These are phyloP conservation scores for Schoenoplectus triqueter DNA, from an alignment of 202 grass and related monocot genomes.

Conservation along the genomic window DNA sequence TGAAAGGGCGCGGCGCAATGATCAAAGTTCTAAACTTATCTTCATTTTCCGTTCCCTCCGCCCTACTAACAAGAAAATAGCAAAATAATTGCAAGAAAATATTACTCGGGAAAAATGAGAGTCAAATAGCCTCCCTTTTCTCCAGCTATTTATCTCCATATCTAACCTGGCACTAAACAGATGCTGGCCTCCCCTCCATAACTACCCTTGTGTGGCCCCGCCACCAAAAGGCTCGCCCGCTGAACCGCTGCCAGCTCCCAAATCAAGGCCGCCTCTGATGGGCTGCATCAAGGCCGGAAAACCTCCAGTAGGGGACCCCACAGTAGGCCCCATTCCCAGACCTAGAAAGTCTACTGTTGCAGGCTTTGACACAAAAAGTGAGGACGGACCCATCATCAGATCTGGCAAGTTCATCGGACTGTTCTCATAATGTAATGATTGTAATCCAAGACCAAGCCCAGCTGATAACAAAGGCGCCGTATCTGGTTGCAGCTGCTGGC, in stretches of 20 bases:
- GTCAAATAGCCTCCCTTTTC: slow-evolving; percentile 22
- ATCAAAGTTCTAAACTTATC: slow-evolving; percentile 8
- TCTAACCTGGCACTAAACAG: slow-evolving; percentile 25
- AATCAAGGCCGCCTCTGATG: slow-evolving; percentile 56
- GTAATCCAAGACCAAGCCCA: slow-evolving; percentile 74
- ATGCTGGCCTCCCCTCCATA: neutral
- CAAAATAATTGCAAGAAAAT: slow-evolving; percentile 26
- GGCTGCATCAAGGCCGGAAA: slow-evolving; percentile 65
- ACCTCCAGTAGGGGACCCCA: slow-evolving; percentile 44
- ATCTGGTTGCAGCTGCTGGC: slow-evolving; percentile 48
- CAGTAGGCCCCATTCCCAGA: slow-evolving; percentile 68
- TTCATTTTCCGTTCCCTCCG: slow-evolving; percentile 9
- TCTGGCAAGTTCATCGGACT: slow-evolving; percentile 52
- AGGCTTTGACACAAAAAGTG: slow-evolving; percentile 70
- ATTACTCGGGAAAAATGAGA: slow-evolving; percentile 16
- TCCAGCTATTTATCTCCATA: slow-evolving; percentile 22
- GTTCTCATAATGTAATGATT: slow-evolving; percentile 62
- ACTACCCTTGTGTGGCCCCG: slow-evolving; percentile 19
- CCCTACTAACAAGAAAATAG: slow-evolving; percentile 32
- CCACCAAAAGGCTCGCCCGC: slow-evolving; percentile 47
- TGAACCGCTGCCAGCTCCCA: slow-evolving; percentile 45
- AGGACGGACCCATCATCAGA: slow-evolving; percentile 79
- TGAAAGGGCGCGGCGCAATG: neutral
- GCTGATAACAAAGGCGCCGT: slow-evolving; percentile 55
- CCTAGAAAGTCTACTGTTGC: slow-evolving; percentile 90